Evolutionary conservation across 371 early-diverging fungal genomes (phyloP), one percentile per base, ranked within the genome.

Genomic region (Thermomucor indicae-seudaticae): DNA sequence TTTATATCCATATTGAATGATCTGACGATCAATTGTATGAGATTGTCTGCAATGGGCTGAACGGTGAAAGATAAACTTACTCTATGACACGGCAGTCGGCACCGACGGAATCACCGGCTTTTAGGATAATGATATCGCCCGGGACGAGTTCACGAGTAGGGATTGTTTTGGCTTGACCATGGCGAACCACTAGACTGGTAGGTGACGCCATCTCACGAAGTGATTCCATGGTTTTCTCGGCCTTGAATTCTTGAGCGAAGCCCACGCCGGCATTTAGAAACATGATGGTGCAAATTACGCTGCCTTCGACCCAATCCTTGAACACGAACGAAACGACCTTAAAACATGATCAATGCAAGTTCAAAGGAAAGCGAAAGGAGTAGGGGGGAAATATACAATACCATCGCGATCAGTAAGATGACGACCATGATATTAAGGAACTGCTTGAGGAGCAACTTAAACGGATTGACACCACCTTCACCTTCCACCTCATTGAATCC

Each of bases 81-180:
- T 93, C 91, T 51, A 91, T 83, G 10, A 96, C 72, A 50, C 94
- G 84, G 43, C 89, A 80, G 55, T 96, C 97, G 34, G 95, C 97
- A 17, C 92, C 92, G 22, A 95, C 82, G 7, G 88, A 89, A 58
- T 95, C 95, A 23, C 95, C 93, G 54, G 85, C 85, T 53, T 93
- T 92, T n/a, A 96, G 67, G 28, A 87, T 75, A 37, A 97, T 69
- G 27, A 96, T 57, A 71, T 97, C 97, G 29, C 96, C 96, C 1
- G 90, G 91, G 10, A 93, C 91, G 10, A 93, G 65, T 17, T 86
- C 88, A 38, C 70, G 70, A 17, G 92, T 86, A 28, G 89, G 75
- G 17, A 94, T 65, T 4, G 78, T 78, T 20, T 76, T 68, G 53
- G 80, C 75, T 37, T 80, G 79, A 2, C 93, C 92, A 58, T 87